Evolutionary conservation across 306 rosid species (phyloP).

Genomic region (Inga oerstediana): DNA sequence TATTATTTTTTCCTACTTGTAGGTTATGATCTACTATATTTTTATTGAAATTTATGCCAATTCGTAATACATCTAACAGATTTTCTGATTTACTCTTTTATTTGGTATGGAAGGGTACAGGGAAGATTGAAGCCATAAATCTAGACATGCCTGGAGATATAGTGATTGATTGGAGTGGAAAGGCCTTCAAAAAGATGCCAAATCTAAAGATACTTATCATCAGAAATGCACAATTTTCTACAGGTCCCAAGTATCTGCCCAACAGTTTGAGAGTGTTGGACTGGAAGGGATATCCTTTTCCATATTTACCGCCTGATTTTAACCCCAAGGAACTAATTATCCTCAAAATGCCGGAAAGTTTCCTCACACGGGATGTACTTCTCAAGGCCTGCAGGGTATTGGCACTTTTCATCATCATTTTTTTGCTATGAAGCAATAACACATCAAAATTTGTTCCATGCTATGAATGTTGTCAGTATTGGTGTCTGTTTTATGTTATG

Average conservation of each 20-base stretch:
- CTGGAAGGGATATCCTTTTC: neutral
- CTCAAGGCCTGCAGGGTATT: neutral
- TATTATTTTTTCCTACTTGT: neutral
- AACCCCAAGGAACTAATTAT: neutral
- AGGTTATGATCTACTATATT: neutral
- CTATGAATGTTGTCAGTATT: neutral
- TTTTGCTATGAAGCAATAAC: neutral
- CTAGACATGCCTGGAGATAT: neutral
- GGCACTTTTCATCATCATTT: neutral
- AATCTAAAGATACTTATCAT: conserved; percentile 6
- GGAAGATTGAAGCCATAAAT: neutral
- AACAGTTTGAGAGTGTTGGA: conserved; percentile 5
- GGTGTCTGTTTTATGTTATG: neutral
- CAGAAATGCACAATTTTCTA: neutral
- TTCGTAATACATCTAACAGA: neutral
- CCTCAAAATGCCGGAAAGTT: neutral
- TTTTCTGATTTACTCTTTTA: neutral
- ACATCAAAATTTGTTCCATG: neutral
- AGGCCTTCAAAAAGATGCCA: neutral
- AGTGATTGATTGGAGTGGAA: neutral
- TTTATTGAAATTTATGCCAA: neutral
- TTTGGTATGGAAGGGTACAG: neutral
- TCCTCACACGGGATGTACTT: neutral
- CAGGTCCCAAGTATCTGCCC: neutral
- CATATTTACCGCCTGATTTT: neutral